Evolutionary conservation across 768 basidiomycete genomes (phyloP), one percentile per base, ranked within the genome.

Genomic region (Panaeolus cyanescens): DNA sequence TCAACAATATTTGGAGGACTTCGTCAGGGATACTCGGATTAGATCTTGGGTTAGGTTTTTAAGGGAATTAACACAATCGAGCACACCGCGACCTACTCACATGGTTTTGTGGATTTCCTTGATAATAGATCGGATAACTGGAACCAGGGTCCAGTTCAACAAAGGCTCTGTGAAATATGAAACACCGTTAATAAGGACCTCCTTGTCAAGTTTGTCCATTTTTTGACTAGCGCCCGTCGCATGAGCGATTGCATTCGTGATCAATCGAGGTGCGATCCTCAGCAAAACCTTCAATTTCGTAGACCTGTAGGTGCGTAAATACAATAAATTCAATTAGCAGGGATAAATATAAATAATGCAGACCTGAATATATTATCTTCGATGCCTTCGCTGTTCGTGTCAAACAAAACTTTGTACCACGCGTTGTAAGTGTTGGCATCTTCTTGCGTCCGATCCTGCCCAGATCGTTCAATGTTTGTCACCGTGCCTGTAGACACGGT

Each of bases 401-500:
- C 91, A 70, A 93, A 93, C 28, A 94, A 76, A 0, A 90, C 88
- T 67, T 91, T 92, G 65, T 81, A 85, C 92, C 92, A 94, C 8
- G 79, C 76, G 32, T 72, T 68, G 63, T 85, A 85, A 19, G 81
- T 79, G 39, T 63, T 62, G 37, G 73, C 67, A 37, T 85, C 83
- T 55, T 84, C 82, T 31, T 64, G 65, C 17, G 78, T 72, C 9
- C 85, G 71, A 20, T 77, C 76, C 7, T 82, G 79, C 0, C 72
- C 31, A 5, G 77, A 69, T 34, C 76, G 68, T 17, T 83, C 80
- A 5, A 84, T 83, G 19, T 77, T 75, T 56, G 79, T 78, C 15
- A 91, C 73, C 66, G 82, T 83, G n/a, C 77, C 78, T 4, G 84
- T 72, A 17, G 80, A 81, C 9, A 88, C 73, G 1, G 76, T 75